phyloP scores from a whole-genome alignment of 164 flowering plant genomes.

The Aristolochia fimbriata region DNA sequence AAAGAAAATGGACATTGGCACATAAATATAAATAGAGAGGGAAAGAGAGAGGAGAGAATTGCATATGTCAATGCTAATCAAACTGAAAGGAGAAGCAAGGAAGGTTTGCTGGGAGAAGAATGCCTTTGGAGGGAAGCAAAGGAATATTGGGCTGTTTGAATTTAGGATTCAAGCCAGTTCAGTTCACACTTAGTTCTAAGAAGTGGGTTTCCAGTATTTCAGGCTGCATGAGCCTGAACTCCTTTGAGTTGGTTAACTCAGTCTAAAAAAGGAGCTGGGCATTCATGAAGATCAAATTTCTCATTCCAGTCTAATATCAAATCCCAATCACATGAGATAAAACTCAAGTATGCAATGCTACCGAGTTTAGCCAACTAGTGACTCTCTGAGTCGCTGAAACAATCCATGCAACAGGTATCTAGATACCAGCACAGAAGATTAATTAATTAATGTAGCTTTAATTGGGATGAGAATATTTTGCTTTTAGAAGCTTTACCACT shows the following conservation, averaged over 20 bases:
- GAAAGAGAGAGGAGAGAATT: conserved; percentile 2
- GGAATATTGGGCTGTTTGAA: conserved; percentile 11
- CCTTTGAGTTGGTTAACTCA: neutral
- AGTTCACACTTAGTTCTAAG: neutral
- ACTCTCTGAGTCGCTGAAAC: neutral
- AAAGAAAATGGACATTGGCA: conserved; percentile 1
- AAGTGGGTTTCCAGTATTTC: neutral
- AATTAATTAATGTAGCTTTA: neutral
- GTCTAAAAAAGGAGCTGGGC: neutral
- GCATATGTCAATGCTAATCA: conserved; percentile 12
- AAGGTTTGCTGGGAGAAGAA: conserved; percentile 32
- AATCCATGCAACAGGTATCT: neutral
- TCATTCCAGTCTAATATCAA: no score
- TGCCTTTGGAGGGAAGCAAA: conserved; percentile 47
- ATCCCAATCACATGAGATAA: no score
- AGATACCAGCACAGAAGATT: no score
- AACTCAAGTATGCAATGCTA: neutral
- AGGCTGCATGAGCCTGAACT: neutral
- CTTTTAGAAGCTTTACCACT: neutral
- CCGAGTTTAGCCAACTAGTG: neutral
- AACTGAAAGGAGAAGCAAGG: conserved; percentile 18
- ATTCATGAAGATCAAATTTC: neutral
- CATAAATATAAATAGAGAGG: conserved; percentile 18
- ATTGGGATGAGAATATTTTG: neutral
- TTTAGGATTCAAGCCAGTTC: neutral